phyloP scores from a whole-genome alignment of 495 filamentous ascomycete species.

The Aspergillus nidulans region DNA sequence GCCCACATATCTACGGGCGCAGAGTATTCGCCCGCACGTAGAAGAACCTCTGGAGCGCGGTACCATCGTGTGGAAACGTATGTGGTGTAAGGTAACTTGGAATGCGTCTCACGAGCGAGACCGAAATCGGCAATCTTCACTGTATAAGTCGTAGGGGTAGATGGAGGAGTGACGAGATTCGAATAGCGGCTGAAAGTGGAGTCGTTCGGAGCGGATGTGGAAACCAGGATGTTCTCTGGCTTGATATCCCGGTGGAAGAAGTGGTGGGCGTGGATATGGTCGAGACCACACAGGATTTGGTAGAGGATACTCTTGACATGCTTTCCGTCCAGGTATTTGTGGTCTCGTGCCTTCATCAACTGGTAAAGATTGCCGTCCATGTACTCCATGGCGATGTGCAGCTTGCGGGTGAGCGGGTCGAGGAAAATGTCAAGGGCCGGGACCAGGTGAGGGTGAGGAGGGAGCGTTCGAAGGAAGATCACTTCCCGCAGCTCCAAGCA shows the following conservation, averaged over 20 bases:
- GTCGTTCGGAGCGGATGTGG: constrained; percentile 81
- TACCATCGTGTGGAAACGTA: constrained; percentile 99
- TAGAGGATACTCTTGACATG: constrained; percentile 97
- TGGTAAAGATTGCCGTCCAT: constrained; percentile 99
- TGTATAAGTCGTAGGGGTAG: constrained; percentile 86
- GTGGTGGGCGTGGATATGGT: constrained; percentile 93
- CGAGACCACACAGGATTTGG: constrained; percentile 92
- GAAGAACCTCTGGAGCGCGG: constrained; percentile 89
- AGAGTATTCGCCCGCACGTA: constrained; percentile 95
- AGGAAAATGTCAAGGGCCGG: constrained; percentile 98
- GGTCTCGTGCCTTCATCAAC: constrained; percentile 96
- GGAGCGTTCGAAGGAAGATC: constrained; percentile 87
- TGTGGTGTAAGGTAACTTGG: constrained; percentile 92
- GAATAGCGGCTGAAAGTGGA: constrained; percentile 89
- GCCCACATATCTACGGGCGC: constrained; percentile 98
- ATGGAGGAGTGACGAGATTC: constrained; percentile 86
- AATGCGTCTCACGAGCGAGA: constrained; percentile 94
- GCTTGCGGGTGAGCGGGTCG: constrained; percentile 88
- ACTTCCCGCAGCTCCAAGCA: constrained; percentile 94
- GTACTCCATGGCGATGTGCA: constrained; percentile 99
- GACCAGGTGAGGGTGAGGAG: constrained; percentile 84
- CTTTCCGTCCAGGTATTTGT: constrained; percentile 82
- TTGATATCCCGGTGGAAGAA: constrained; percentile 99
- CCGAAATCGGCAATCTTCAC: constrained; percentile 99
- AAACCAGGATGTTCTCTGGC: constrained; percentile 97